These are phyloP conservation scores for Carex littledalei DNA, from an alignment of 176 grass and related monocot genomes.

Conservation along the genomic window DNA sequence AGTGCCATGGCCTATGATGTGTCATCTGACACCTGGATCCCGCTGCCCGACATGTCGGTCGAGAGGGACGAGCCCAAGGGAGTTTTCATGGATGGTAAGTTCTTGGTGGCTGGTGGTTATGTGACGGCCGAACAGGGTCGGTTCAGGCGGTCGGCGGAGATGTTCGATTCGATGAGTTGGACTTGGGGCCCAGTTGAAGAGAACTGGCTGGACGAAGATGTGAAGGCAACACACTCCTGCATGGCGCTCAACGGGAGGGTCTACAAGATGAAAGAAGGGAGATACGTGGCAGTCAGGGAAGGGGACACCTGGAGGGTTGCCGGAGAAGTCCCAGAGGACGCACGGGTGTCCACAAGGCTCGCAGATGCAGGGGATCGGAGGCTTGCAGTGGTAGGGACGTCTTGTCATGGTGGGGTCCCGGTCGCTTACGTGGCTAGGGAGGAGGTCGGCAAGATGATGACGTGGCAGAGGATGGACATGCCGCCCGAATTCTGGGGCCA, in stretches of 20 bases:
- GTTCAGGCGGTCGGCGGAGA: slow-evolving; percentile 50
- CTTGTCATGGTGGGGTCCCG: slow-evolving; percentile 46
- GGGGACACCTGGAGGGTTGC: slow-evolving; percentile 32
- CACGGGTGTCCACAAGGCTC: slow-evolving; percentile 29
- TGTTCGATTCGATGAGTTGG: slow-evolving; percentile 37
- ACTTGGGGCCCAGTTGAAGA: slow-evolving; percentile 35
- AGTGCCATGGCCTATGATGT: slow-evolving; percentile 68
- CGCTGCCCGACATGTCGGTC: slow-evolving; percentile 65
- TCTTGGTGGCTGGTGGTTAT: slow-evolving; percentile 77
- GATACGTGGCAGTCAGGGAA: slow-evolving; percentile 42
- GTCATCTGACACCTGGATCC: slow-evolving; percentile 38
- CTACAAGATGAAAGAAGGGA: slow-evolving; percentile 54
- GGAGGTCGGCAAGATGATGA: slow-evolving; percentile 28
- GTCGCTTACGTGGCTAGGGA: slow-evolving; percentile 41
- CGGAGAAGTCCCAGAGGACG: slow-evolving; percentile 56
- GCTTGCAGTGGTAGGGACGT: slow-evolving; percentile 54
- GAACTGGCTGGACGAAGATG: slow-evolving; percentile 34
- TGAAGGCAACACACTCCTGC: slow-evolving; percentile 49
- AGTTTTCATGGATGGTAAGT: slow-evolving; percentile 40
- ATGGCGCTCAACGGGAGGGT: slow-evolving; percentile 17
- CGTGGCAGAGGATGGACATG: slow-evolving; percentile 32
- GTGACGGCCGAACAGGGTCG: slow-evolving; percentile 63
- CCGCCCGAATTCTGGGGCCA: slow-evolving; percentile 59
- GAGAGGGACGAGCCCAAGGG: slow-evolving; percentile 82
- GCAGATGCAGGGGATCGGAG: slow-evolving; percentile 20